Conservation (phyloP, 176 grass and related monocot species). For the Echinochloa phyllopogon region DNA sequence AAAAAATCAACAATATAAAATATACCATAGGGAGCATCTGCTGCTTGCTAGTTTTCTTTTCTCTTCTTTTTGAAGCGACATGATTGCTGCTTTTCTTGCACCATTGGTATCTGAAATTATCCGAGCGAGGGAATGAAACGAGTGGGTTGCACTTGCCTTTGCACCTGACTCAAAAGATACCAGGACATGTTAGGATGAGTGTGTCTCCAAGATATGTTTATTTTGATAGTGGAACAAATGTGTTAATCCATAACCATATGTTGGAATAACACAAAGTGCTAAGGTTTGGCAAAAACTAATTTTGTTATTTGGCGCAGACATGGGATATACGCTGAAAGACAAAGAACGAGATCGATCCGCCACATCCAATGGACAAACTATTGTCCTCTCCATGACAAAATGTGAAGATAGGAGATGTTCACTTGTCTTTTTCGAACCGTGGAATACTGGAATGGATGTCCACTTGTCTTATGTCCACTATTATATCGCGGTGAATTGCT, state of each 20-base stretch:
- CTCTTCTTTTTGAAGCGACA: too few relatives aligned
- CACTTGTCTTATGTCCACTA: not conserved
- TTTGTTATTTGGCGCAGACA: not conserved
- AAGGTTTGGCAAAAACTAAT: not conserved
- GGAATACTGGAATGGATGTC: not conserved
- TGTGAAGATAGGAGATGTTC: not conserved
- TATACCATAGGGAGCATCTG: too few relatives aligned
- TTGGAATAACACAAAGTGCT: not conserved
- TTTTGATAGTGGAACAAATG: not conserved
- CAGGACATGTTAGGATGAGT: not conserved
- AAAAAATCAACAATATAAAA: too few relatives aligned
- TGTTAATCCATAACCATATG: slow-evolving; percentile 1
- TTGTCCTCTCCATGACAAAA: not conserved
- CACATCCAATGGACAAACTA: slow-evolving; percentile 3
- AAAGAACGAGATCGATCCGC: not conserved
- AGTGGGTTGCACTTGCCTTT: too few relatives aligned
- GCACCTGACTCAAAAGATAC: not conserved
- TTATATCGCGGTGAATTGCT: not conserved
- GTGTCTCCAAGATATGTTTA: not conserved
- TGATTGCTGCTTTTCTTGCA: not conserved
- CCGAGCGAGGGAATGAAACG: not conserved
- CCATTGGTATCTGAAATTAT: not conserved
- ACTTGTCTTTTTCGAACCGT: not conserved
- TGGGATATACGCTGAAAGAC: not conserved
- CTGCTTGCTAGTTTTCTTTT: too few relatives aligned